Evolutionary conservation across 345 rosid genomes (phyloP).

Genomic region (Acer negundo): DNA sequence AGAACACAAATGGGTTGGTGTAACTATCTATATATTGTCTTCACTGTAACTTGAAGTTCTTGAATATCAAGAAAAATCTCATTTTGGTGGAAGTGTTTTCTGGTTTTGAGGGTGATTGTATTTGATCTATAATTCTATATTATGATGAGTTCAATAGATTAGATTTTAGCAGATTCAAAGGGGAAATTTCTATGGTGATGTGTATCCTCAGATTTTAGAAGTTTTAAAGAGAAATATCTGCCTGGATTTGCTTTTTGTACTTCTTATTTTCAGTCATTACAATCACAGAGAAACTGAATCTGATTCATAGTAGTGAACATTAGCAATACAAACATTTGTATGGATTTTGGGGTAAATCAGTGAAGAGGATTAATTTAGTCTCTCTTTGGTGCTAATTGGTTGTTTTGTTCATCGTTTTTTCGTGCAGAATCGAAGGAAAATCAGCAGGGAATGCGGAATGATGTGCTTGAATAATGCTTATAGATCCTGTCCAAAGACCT

Average conservation of each 20-base stretch:
- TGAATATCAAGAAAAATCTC: background rate
- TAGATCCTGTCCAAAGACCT: slow-evolving; percentile 27
- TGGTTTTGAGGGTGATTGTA: background rate
- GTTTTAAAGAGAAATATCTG: background rate
- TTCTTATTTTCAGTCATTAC: background rate
- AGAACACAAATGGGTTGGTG: background rate
- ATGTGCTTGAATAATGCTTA: slow-evolving; percentile 37
- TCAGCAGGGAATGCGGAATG: slow-evolving; percentile 52
- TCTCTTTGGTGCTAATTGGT: background rate
- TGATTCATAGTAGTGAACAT: too few species aligned
- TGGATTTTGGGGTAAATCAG: background rate
- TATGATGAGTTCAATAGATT: background rate
- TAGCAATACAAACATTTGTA: background rate
- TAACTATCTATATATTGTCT: background rate
- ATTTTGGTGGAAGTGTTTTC: slow-evolving; percentile 1
- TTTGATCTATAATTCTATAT: background rate
- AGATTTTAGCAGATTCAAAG: background rate
- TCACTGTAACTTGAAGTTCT: background rate
- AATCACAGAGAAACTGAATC: background rate
- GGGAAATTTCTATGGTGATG: background rate
- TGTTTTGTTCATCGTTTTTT: slow-evolving; percentile 18
- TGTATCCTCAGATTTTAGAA: background rate
- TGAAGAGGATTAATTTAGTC: background rate
- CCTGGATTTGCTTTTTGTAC: background rate
- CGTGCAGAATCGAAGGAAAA: slow-evolving; percentile 13